phyloP scores from a whole-genome alignment of 2,329 filamentous ascomycete genomes.

The Diaporthe sp. region DNA sequence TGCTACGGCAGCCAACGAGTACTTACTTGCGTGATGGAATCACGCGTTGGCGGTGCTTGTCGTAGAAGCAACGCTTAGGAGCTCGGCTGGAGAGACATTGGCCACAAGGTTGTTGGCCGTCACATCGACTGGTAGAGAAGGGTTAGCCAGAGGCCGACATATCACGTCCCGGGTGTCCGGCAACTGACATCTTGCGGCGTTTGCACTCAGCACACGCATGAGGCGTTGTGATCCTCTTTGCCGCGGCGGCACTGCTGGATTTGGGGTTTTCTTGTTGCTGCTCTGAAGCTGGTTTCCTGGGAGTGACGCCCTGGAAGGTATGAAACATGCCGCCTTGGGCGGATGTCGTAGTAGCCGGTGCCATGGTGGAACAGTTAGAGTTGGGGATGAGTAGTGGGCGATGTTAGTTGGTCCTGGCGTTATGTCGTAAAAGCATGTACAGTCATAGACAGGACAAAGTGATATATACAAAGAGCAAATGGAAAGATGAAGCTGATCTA shows the following conservation, averaged over 20 bases:
- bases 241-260: conserved; percentile 53
- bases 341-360: conserved; percentile 62
- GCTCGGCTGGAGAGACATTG: conserved; percentile 87
- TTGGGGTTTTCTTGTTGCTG: conserved; percentile 57
- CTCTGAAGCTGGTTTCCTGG: conserved; percentile 62
- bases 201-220: conserved; percentile 84
- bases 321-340: conserved; percentile 67
- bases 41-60: conserved; percentile 82
- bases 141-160: conserved; percentile 47
- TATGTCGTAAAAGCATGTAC: conserved; percentile 16
- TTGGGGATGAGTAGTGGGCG: conserved; percentile 17
- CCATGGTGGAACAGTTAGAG: conserved; percentile 51
- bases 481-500: conserved; percentile 1
- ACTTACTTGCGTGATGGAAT: conserved; percentile 83
- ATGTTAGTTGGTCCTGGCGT: neutral
- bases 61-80: conserved; percentile 83
- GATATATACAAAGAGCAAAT: conserved; percentile 38
- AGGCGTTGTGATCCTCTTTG: conserved; percentile 68
- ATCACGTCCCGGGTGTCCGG: neutral
- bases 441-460: conserved; percentile 12
- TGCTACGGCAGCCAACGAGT: conserved; percentile 14
- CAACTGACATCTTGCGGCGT: conserved; percentile 78
- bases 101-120: conserved; percentile 85
- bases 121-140: conserved; percentile 70
- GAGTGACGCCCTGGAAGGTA: conserved; percentile 67